phyloP scores from a whole-genome alignment of 805 yeast genomes.

The Zygosaccharomyces lentus region DNA sequence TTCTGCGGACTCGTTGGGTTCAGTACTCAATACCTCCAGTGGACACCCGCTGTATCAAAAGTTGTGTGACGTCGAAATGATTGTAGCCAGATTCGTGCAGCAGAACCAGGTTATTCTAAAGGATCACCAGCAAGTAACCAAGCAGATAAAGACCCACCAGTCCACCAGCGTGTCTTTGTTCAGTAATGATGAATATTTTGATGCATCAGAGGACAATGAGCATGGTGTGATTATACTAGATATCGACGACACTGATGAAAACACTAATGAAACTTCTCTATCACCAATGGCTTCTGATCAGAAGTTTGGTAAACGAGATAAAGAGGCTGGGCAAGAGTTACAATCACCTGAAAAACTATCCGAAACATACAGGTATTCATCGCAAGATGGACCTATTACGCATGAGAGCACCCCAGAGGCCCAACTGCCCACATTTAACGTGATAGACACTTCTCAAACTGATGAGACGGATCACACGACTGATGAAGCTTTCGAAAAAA shows the following conservation, averaged over 20 bases:
- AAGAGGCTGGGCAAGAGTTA: not conserved
- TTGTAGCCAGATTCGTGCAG: constrained; percentile 22
- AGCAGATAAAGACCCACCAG: constrained; percentile 14
- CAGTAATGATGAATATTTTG: constrained; percentile 51
- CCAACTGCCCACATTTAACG: not conserved
- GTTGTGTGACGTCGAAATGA: constrained; percentile 23
- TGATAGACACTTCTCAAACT: not conserved
- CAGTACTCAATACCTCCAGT: not conserved
- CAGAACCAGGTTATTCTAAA: constrained; percentile 20
- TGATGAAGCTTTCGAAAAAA: constrained; percentile 19
- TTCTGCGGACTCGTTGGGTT: constrained; percentile 9
- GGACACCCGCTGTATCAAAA: constrained; percentile 27
- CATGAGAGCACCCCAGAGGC: not conserved
- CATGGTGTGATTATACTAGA: constrained; percentile 56
- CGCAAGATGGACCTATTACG: not conserved
- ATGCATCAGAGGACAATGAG: constrained; percentile 55
- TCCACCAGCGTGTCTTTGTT: constrained; percentile 29
- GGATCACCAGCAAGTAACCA: constrained; percentile 18
- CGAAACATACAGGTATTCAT: not conserved
- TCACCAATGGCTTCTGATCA: constrained; percentile 1
- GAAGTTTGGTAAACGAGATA: not conserved
- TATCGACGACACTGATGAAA: constrained; percentile 30
- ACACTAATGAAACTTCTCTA: not conserved
- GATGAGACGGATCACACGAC: not conserved
- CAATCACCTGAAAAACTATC: constrained; percentile 3